Evolutionary conservation across 345 rosid species (phyloP).

Genomic region (Linum usitatissimum): DNA sequence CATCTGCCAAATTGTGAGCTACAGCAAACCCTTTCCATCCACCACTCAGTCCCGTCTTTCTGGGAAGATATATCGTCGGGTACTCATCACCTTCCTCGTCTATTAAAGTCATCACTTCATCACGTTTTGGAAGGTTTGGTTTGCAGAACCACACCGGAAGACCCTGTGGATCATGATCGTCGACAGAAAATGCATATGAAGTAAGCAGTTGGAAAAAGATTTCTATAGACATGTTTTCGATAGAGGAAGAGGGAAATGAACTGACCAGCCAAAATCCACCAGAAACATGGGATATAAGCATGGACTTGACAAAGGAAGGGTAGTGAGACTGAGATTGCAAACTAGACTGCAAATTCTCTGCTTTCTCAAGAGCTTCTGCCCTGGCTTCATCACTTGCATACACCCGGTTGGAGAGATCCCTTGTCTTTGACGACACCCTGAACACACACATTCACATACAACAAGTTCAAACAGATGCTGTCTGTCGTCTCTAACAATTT

Average conservation of each 20-base stretch:
- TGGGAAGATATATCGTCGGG: constrained; percentile 37
- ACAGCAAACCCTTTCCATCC: constrained; percentile 71
- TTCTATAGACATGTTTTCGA: not conserved
- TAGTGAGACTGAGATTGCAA: not conserved
- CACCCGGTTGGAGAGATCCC: constrained; percentile 10
- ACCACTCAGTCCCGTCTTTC: constrained; percentile 50
- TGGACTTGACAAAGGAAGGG: constrained; percentile 12
- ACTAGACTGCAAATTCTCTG: constrained; percentile 8
- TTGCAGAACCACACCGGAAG: constrained; percentile 46
- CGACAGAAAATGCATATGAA: not conserved
- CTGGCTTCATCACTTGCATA: constrained; percentile 15
- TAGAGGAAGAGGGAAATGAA: not conserved
- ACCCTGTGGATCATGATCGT: constrained; percentile 23
- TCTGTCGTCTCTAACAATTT: not conserved
- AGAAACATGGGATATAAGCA: constrained; percentile 16
- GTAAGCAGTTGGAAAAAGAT: not conserved
- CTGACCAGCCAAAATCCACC: constrained; percentile 18
- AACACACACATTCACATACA: not conserved
- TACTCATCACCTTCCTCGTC: constrained; percentile 37
- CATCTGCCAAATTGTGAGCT: constrained; percentile 56
- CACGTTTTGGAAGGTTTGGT: constrained; percentile 33
- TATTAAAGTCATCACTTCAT: constrained; percentile 30
- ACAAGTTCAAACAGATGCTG: no score
- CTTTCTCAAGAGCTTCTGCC: constrained; percentile 9
- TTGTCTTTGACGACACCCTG: not conserved